Base-by-base conservation (phyloP, 345 rosid genomes). In the Mercurialis annua region DNA sequence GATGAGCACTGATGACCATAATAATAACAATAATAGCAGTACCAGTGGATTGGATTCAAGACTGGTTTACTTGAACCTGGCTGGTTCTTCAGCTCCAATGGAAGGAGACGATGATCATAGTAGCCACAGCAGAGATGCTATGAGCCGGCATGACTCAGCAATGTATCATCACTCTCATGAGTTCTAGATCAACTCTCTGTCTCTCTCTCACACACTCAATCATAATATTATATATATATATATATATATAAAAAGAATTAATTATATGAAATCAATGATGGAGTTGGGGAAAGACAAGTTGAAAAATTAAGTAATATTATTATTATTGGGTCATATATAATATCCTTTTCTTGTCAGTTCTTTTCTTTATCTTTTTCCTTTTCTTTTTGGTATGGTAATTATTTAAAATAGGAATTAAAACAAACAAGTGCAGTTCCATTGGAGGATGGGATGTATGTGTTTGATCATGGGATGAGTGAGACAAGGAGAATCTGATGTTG, bases 1-100 rank as follows among this genome's bases (percentile, higher is more conserved):
- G 0, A 73, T 84, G 86, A 84, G 77, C 15, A n/a, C n/a, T n/a
- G 92, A 85, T 7, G 95, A 86, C 18, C 96, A 86, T 60, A 85
- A 81, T 49, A 83, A 85, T 7, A 92, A 86, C 18, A 95, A 86
- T 60, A 85, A 81, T 49, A 83, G 77, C 51, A 83, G 77, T 62
- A 77, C 80, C 65, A 86, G 88, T 61, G 78, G 84, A 9, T 72
- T 92, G 76, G 93, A 92, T 77, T 85, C 98, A 55, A 92, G 98
- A 72, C 69, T 87, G 85, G 97, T 87, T 68, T 93, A 93, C 80
- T 86, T 90, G 52, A 88, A 92, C 73, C 97, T 92, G 56, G 72
- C 86, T 55, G 76, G 71, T 60, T 72, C 68, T 59, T 72, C 83
- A n/a, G 75, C 79, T 66, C 97, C 84, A 53, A 84, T 82, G 74